A percentile compares a stretch with the other conserved stretches of the same genome.
These are phyloP conservation scores for Epichloe gansuensis DNA, from an alignment of 2,329 filamentous ascomycete species.

Conservation along the genomic window DNA sequence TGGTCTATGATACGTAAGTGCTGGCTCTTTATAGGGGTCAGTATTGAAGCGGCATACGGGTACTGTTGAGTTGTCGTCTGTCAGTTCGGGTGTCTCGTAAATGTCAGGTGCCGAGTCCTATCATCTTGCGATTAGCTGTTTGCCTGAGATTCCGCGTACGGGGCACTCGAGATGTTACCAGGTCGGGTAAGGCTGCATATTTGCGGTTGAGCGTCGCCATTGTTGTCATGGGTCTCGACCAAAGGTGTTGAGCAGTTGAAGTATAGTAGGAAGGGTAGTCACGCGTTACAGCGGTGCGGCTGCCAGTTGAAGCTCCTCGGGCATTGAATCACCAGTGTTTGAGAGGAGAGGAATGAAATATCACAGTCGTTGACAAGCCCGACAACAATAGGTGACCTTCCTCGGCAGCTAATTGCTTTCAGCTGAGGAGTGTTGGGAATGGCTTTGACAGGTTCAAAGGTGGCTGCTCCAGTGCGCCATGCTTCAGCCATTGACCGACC, in stretches of 20 bases:
- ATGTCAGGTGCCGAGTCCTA: constrained; percentile 88
- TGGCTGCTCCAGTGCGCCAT: not conserved
- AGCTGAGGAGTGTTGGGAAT: not conserved
- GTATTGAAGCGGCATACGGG: constrained; percentile 43
- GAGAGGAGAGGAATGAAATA: not conserved
- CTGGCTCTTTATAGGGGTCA: not conserved
- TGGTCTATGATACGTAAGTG: constrained; percentile 31
- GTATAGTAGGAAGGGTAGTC: not conserved
- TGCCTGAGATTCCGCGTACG: constrained; percentile 5
- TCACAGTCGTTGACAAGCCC: not conserved
- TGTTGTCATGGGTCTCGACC: not conserved
- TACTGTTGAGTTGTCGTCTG: constrained; percentile 77
- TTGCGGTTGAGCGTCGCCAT: constrained; percentile 58
- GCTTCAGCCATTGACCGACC: not conserved
- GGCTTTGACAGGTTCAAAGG: not conserved
- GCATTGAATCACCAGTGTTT: not conserved
- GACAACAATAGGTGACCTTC: not conserved
- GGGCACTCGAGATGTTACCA: constrained; percentile 37
- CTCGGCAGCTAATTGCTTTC: not conserved
- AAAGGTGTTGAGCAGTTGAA: not conserved
- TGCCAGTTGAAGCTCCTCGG: not conserved
- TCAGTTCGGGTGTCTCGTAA: constrained; percentile 90
- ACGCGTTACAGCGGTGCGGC: not conserved
- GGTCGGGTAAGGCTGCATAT: constrained; percentile 68
- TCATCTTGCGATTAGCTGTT: constrained; percentile 10